Evolutionary conservation across 2,329 filamentous ascomycete genomes (phyloP).

Genomic region (Dothideomycetes sp.): DNA sequence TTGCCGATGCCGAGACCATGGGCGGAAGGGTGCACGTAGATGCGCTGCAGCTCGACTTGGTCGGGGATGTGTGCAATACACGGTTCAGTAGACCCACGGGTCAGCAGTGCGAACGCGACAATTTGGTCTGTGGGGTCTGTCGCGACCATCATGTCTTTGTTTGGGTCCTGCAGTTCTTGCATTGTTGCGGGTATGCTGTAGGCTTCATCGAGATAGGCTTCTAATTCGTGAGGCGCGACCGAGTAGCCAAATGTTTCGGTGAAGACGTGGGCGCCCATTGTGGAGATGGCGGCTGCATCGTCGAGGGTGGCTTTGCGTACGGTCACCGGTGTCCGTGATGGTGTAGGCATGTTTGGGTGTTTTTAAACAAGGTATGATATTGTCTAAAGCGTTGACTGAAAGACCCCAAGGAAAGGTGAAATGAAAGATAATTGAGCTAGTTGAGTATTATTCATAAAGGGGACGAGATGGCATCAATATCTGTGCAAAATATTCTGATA

Average conservation of each 20-base stretch:
- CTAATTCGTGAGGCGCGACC: conserved; percentile 25
- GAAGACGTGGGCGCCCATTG: conserved; percentile 21
- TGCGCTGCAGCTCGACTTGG: conserved; percentile 31
- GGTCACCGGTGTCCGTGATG: no score
- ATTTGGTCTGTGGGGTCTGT: conserved; percentile 14
- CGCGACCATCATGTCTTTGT: conserved; percentile 20
- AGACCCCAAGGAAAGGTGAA: no score
- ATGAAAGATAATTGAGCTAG: no score
- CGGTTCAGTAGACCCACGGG: conserved; percentile 25
- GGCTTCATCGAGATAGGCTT: conserved; percentile 26
- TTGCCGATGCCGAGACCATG: conserved; percentile 31
- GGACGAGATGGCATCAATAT: no score
- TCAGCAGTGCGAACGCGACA: conserved; percentile 33
- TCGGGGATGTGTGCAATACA: conserved; percentile 22
- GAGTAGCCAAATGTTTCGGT: conserved; percentile 32
- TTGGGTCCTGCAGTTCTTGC: no score
- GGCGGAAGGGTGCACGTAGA: conserved; percentile 27
- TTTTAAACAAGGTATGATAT: no score
- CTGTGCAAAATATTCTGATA: no score
- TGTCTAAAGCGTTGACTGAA: no score
- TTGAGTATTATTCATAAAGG: no score
- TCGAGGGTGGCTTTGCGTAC: conserved; percentile 18
- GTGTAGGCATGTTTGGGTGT: no score
- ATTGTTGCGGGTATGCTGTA: conserved; percentile 23
- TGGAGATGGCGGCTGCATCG: conserved; percentile 22